Percentiles rank a stretch among this genome's conserved stretches.
Conservation (phyloP, 2,329 filamentous ascomycete species). For the Nothopassalora personata region DNA sequence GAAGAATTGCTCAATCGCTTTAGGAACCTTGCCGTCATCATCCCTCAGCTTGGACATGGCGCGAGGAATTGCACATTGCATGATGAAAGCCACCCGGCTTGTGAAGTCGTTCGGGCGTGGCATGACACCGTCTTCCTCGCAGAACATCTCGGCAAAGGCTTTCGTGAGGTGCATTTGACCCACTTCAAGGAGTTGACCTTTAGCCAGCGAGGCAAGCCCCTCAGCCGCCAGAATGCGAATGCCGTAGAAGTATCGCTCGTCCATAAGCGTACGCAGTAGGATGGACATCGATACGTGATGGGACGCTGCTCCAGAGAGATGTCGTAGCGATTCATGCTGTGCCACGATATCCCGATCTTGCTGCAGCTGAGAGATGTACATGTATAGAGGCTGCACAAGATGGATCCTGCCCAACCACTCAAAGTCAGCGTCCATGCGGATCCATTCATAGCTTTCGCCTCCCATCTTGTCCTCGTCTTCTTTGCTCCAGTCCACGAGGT, state of each 20-base stretch:
- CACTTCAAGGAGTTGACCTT: slow-evolving; percentile 60
- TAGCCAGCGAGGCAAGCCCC: slow-evolving; percentile 65
- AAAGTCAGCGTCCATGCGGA: slow-evolving; percentile 94
- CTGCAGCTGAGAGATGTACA: slow-evolving; percentile 96
- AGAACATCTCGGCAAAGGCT: slow-evolving; percentile 84
- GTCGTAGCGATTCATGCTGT: slow-evolving; percentile 51
- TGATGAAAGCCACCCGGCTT: slow-evolving; percentile 76
- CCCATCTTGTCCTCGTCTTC: slow-evolving; percentile 90
- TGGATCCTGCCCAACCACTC: slow-evolving; percentile 92
- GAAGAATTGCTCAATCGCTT: slow-evolving; percentile 74
- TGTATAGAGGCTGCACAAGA: slow-evolving; percentile 81
- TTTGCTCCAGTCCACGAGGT: slow-evolving; percentile 78
- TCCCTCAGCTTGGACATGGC: slow-evolving; percentile 77
- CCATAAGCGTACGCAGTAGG: slow-evolving; percentile 81
- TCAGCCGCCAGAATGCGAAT: slow-evolving; percentile 81
- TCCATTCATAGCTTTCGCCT: slow-evolving; percentile 96
- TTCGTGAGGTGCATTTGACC: slow-evolving; percentile 80
- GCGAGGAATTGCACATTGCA: slow-evolving; percentile 76
- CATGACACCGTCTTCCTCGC: slow-evolving; percentile 59
- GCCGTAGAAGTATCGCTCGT: slow-evolving; percentile 87
- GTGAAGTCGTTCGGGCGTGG: slow-evolving; percentile 87
- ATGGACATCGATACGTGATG: slow-evolving; percentile 85
- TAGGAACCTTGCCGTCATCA: slow-evolving; percentile 67
- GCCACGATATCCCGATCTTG: slow-evolving; percentile 96
- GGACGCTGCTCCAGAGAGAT: slow-evolving; percentile 42